A percentile compares a stretch with the other conserved stretches of the same genome.
Conservation (phyloP, 257 asterid genomes). For the Gentiana dahurica region DNA sequence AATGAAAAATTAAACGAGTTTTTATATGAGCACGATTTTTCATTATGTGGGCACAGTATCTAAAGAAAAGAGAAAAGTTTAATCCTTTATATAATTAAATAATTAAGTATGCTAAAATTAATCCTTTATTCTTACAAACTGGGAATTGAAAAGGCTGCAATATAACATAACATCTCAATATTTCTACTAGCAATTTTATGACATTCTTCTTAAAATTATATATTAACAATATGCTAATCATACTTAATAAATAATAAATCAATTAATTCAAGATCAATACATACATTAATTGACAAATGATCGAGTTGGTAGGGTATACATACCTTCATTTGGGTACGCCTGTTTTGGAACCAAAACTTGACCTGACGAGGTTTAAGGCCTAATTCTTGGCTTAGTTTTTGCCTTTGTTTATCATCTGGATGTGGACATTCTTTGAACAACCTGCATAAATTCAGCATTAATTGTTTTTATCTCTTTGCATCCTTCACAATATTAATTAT, state of each 20-base stretch:
- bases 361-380: constrained; percentile 89
- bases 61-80: too few relatives aligned
- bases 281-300: not conserved
- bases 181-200: too few relatives aligned
- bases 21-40: too few relatives aligned
- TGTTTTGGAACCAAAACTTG: constrained; percentile 95
- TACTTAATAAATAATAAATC: too few relatives aligned
- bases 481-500: not conserved
- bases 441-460: constrained; percentile 22
- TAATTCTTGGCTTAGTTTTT: constrained; percentile 78
- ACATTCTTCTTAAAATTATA: too few relatives aligned
- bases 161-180: too few relatives aligned
- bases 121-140: too few relatives aligned
- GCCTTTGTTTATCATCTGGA: constrained; percentile 88
- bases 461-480: not conserved
- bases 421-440: constrained; percentile 92
- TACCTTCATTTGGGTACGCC: constrained; percentile 96
- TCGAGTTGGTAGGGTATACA: constrained; percentile 10
- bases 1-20: too few relatives aligned
- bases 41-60: too few relatives aligned
- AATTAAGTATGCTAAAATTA: too few relatives aligned
- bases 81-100: too few relatives aligned
- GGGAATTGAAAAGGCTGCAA: too few relatives aligned
- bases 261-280: not conserved
- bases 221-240: not conserved